Evolutionary conservation across 2,329 filamentous ascomycete genomes (phyloP), one percentile per base, ranked within the genome.

Genomic region (Colletotrichum sp.): DNA sequence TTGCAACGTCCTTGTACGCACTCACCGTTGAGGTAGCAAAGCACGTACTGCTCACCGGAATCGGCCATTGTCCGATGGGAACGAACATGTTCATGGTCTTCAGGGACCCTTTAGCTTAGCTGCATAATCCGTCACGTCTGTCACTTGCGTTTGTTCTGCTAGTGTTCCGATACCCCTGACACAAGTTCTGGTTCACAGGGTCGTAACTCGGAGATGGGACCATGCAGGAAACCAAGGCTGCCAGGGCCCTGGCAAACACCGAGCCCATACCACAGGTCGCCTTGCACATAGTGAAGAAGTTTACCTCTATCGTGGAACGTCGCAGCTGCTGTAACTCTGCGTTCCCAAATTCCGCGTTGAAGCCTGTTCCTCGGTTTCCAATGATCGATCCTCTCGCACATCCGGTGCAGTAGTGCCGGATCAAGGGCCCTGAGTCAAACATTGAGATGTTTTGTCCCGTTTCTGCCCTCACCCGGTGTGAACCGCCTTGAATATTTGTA

Each of bases 151-250:
- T 49, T 68, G 27, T 29, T 57, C 30, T 52, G 25, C 25, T 19
- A 9, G 27, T 34, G 44, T 52, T 29, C 34, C 19, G 19, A 44
- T 22, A n/a, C 66, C 44, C 71, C 27, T 22, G 34, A 71, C 59
- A 52, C 67, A 44, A 13, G 32, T 9, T 36, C 65, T 61, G 67
- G 32, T 65, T 70, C 61, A 29, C 25, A 34, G n/a, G 36, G 67
- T 74, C 32, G 62, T 44, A 71, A 25, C 61, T 74, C 59, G 68
- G 67, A 74, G 44, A 71, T 71, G 49, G 67, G 34, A 13, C 29
- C 61, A 74, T 71, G 67, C 61, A 36, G n/a, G 22, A n/a, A 68
- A 8, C 27, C 44, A 55, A 52, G 7, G n/a, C 15, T n/a, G 32
- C 62, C 62, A 49, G 67, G 49, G 49, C 61, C 49, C 59, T 71